Evolutionary conservation across 1,139 yeast species (phyloP), one percentile per base, ranked within the genome.

Genomic region (Fermentozyma sake): DNA sequence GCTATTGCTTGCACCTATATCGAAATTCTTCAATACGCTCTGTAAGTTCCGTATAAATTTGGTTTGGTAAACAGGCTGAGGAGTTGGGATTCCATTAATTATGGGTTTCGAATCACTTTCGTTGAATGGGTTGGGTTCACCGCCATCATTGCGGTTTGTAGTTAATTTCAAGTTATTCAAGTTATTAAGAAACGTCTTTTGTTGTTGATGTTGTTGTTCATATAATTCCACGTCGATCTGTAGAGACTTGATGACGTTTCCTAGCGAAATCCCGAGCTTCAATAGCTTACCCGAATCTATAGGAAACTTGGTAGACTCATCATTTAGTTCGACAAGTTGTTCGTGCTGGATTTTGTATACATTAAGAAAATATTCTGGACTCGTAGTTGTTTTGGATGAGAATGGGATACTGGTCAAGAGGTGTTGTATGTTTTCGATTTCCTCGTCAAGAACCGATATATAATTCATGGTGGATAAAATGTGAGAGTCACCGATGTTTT

Each of bases 231-330:
- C 64, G 33, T 66, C 72, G 16, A 47, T 34, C 30, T 60, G 59
- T 22, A 58, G 48, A 9, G 67, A 48, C 34, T 61, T 63, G 22
- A 66, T 40, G 27, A 66, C 46, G 39, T 63, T 65, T 0, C 73
- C 73, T 16, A 67, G 49, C 20, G 70, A 63, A 14, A 67, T 65
- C 7, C 69, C 67, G 21, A 67, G 43, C 39, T 67, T 67, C 24
- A 67, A 45, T 20, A 67, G 47, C 37, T 64, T 63, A 38, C 44
- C 58, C 23, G 61, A 46, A 30, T 66, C 64, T 7, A 66, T 52
- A 14, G 67, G 68, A 35, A 58, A 55, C 29, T 44, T 47, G n/a
- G 33, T 29, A 17, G 42, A 35, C 10, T 37, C 39, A 18, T 38
- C 47, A 18, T 50, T 46, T 24, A 59, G 46, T 28, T 43, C 42